Base-by-base conservation (phyloP, 768 basidiomycete genomes). In the Mycena pura region DNA sequence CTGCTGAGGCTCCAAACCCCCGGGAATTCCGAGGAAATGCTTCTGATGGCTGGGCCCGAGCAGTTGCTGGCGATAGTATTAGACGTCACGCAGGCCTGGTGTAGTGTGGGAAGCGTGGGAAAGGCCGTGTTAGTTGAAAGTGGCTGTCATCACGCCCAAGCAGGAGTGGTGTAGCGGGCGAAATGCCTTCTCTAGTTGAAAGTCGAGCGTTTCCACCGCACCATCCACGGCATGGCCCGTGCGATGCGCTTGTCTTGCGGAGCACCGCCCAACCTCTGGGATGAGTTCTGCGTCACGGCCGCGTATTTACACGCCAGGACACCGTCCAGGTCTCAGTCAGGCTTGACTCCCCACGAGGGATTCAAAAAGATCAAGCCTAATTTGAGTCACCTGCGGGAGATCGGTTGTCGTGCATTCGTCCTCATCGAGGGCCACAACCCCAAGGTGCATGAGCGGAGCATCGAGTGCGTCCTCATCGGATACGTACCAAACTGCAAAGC, bases 161-260 rank as follows among this genome's bases (percentile, higher is more conserved):
- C 73, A 78, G 11, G 79, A 73, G 51, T 75, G 80, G n/a, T n/a
- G n/a, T n/a, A n/a, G n/a, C n/a, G n/a, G n/a, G n/a, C n/a, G n/a
- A n/a, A n/a, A n/a, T n/a, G n/a, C n/a, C n/a, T n/a, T n/a, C n/a
- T n/a, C n/a, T n/a, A n/a, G n/a, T n/a, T n/a, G 3, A 57, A 63
- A 6, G 76, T 76, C 3, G 77, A 81, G 51, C 68, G 74, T 1
- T 49, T 74, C 29, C 77, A 82, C 48, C 66, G 68, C 6, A 78
- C 76, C 0, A 57, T 78, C 9, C 65, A 78, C 56, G 63, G 58
- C 6, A 69, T 72, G 27, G 72, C 68, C 1, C 57, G 65, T 1
- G 60, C 75, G 0, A 77, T 78, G 74, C 65, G 64, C 0, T 45
- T 71, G 14, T 65, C 68, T 15, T 63, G 67, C 13, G 58, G 64